Percentiles rank a stretch among this genome's conserved stretches.
These are phyloP conservation scores for Brassica nigra DNA, from an alignment of 345 rosid species.

Conservation along the genomic window DNA sequence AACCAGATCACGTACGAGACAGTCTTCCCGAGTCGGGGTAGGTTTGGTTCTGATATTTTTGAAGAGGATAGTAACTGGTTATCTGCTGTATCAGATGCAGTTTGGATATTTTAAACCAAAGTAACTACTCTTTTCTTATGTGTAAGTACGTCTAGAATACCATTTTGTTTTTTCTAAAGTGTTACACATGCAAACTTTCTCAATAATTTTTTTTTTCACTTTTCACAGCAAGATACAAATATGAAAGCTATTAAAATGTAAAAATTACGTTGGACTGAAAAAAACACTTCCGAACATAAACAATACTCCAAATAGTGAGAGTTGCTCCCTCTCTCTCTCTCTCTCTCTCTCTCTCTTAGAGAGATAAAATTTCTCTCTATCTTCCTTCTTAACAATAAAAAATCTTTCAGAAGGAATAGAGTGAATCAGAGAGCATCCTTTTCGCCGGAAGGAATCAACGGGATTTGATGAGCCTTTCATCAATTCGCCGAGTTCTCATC, in stretches of 20 bases:
- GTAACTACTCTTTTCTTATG: not conserved
- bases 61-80: not conserved
- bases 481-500: no score
- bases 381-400: no score
- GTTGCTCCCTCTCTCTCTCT: no score
- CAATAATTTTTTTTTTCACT: not conserved
- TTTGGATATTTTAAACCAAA: not conserved
- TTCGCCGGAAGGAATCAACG: no score
- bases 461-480: no score
- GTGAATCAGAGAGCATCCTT: no score
- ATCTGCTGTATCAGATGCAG: not conserved
- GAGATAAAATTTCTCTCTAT: no score
- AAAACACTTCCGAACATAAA: not conserved
- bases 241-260: not conserved
- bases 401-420: no score
- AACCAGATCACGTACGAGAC: not conserved
- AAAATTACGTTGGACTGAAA: not conserved
- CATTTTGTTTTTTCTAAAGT: not conserved
- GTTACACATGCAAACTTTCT: not conserved
- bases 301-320: not conserved
- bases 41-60: not conserved
- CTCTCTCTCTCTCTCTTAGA: no score
- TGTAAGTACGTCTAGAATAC: not conserved
- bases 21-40: not conserved
- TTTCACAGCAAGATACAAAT: not conserved